A percentile compares a stretch with the other conserved stretches of the same genome.
These are phyloP conservation scores for Podila epicladia DNA, from an alignment of 192 early-diverging fungal genomes.

Conservation along the genomic window DNA sequence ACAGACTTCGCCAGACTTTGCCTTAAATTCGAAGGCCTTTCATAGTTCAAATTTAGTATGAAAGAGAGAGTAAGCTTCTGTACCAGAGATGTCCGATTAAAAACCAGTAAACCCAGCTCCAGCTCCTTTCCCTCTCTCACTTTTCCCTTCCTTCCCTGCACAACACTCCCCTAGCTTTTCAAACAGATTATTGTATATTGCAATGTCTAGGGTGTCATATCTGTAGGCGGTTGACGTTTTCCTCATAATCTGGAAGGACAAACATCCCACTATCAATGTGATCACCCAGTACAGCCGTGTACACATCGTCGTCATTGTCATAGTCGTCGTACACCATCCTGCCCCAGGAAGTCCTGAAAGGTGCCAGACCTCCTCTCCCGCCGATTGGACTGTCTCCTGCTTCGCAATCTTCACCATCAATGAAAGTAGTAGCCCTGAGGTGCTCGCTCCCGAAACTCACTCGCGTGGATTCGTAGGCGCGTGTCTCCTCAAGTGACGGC, in stretches of 20 bases:
- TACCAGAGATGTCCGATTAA: no score
- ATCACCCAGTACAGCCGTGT: slow-evolving; percentile 1
- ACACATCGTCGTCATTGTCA: not conserved
- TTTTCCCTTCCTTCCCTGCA: no score
- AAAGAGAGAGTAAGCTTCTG: no score
- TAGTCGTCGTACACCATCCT: slow-evolving; percentile 1
- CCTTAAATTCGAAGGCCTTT: no score
- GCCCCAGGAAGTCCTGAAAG: not conserved
- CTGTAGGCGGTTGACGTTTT: not conserved
- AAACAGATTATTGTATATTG: not conserved
- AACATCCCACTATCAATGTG: not conserved
- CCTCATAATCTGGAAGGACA: slow-evolving; percentile 14
- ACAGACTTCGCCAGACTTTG: no score
- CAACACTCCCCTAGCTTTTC: no score
- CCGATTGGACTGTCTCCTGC: not conserved
- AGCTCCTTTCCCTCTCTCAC: no score
- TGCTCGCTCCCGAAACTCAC: not conserved
- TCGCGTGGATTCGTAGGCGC: slow-evolving; percentile 9
- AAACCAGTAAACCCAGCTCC: no score
- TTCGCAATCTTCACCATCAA: not conserved
- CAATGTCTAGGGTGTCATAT: not conserved
- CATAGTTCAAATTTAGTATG: no score
- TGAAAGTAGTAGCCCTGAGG: not conserved
- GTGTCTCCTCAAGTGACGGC: not conserved
- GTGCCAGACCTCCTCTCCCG: not conserved